Evolutionary conservation across 2,329 filamentous ascomycete genomes (phyloP).

Genomic region (Aspergillus udagawae): DNA sequence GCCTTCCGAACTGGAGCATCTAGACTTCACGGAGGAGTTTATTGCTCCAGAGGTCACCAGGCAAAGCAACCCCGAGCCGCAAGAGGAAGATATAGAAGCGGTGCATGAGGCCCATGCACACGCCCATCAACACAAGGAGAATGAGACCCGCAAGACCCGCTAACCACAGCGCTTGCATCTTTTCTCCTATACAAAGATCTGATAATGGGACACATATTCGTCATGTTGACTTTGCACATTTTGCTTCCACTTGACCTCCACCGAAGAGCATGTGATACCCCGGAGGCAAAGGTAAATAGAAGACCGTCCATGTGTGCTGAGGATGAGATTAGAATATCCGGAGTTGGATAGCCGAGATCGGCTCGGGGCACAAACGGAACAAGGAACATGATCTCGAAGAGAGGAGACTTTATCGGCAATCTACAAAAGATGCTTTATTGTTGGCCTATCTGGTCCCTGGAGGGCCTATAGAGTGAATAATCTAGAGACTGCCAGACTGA

Average conservation of each 20-base stretch:
- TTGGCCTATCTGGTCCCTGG: neutral
- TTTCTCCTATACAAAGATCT: neutral
- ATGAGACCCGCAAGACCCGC: conserved; percentile 20
- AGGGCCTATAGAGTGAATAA: neutral
- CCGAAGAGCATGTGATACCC: conserved; percentile 12
- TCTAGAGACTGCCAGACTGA: neutral
- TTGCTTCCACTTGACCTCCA: neutral
- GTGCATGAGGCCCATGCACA: conserved; percentile 20
- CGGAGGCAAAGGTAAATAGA: neutral
- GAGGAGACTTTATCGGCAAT: neutral
- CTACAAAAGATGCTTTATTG: neutral
- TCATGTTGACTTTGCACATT: neutral
- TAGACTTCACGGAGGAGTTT: conserved; percentile 72
- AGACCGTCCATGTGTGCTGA: neutral
- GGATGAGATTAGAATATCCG: neutral
- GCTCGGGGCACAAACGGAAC: neutral
- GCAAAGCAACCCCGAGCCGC: conserved; percentile 57
- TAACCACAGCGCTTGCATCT: conserved; percentile 7
- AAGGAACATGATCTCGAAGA: neutral
- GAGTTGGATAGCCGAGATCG: conserved; percentile 1
- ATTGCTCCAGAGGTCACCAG: conserved; percentile 61
- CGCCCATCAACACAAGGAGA: conserved; percentile 42
- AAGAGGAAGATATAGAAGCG: conserved; percentile 42
- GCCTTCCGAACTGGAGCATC: conserved; percentile 56
- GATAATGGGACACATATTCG: neutral